Evolutionary conservation across 805 yeast species (phyloP).

Genomic region (Candida montana): DNA sequence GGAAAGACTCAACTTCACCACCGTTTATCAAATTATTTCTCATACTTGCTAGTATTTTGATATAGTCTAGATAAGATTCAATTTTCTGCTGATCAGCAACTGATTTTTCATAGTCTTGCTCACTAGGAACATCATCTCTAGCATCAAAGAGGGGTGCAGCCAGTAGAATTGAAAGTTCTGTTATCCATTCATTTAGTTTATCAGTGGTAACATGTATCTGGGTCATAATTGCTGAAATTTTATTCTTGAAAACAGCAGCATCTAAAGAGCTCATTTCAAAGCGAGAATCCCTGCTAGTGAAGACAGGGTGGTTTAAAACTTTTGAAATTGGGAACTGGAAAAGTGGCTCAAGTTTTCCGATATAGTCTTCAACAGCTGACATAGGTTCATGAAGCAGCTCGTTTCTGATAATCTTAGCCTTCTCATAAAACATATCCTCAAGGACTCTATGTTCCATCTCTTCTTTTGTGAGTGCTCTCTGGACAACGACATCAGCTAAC

Average conservation of each 20-base stretch:
- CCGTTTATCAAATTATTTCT: slow-evolving; percentile 34
- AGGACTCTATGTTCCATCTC: slow-evolving; percentile 34
- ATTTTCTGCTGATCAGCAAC: slow-evolving; percentile 72
- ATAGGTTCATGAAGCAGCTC: slow-evolving; percentile 39
- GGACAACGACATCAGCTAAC: slow-evolving; percentile 13
- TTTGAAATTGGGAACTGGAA: neutral
- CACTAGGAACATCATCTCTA: slow-evolving; percentile 30
- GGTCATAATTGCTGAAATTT: slow-evolving; percentile 14
- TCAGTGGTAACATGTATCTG: slow-evolving; percentile 49
- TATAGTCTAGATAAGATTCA: slow-evolving; percentile 48
- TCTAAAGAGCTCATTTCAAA: slow-evolving; percentile 10
- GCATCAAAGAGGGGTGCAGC: slow-evolving; percentile 46
- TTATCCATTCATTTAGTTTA: slow-evolving; percentile 47
- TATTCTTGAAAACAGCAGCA: slow-evolving; percentile 9
- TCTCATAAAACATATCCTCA: slow-evolving; percentile 50
- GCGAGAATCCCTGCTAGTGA: neutral
- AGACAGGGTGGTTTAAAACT: neutral
- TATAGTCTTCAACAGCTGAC: slow-evolving; percentile 8
- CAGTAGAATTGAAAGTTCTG: slow-evolving; percentile 37
- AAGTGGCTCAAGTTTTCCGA: slow-evolving; percentile 4
- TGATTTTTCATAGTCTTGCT: slow-evolving; percentile 70
- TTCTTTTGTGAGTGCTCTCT: slow-evolving; percentile 21
- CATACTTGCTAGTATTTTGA: slow-evolving; percentile 44
- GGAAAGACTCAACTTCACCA: slow-evolving; percentile 9
- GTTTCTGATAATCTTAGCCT: slow-evolving; percentile 58